These are phyloP conservation scores for Nidularia pulvinata DNA, from an alignment of 768 basidiomycete genomes.

Conservation along the genomic window DNA sequence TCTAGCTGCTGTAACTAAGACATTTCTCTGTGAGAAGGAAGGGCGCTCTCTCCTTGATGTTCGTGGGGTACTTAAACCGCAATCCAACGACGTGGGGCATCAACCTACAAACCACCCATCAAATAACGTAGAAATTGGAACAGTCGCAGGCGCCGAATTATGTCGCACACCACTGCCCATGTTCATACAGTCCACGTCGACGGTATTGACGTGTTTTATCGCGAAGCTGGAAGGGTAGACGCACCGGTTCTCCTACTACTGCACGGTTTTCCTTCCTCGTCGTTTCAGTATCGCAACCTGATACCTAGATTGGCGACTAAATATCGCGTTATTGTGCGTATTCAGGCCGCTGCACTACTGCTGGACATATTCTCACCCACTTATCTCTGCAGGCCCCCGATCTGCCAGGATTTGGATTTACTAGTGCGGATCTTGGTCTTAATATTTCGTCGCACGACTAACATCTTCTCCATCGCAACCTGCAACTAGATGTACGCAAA, in stretches of 20 bases:
- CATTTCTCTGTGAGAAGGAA: too few relatives aligned
- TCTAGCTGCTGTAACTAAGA: too few relatives aligned
- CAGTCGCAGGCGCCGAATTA: too few relatives aligned
- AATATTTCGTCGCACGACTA: constrained; percentile 1
- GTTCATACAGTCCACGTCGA: too few relatives aligned
- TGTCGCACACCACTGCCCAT: too few relatives aligned
- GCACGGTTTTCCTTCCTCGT: constrained; percentile 50
- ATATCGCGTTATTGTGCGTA: constrained; percentile 34
- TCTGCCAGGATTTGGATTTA: constrained; percentile 51
- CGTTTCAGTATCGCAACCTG: constrained; percentile 47
- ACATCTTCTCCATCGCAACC: background rate
- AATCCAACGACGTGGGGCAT: too few relatives aligned
- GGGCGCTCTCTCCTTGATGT: too few relatives aligned
- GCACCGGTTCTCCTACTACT: constrained; percentile 38
- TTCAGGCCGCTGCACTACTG: background rate
- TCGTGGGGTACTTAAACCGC: too few relatives aligned
- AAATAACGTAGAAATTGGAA: too few relatives aligned
- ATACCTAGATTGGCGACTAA: constrained; percentile 35
- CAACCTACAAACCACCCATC: too few relatives aligned
- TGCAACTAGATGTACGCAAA: background rate
- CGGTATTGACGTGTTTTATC: constrained; percentile 39
- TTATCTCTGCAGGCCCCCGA: constrained; percentile 36
- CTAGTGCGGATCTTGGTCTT: constrained; percentile 12
- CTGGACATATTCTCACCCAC: background rate
- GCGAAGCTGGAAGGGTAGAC: constrained; percentile 28